Percentiles rank a stretch among this genome's conserved stretches.
Evolutionary conservation across 2,329 filamentous ascomycete species (phyloP).

Genomic region (Ophiocordyceps camponoti-saundersi): DNA sequence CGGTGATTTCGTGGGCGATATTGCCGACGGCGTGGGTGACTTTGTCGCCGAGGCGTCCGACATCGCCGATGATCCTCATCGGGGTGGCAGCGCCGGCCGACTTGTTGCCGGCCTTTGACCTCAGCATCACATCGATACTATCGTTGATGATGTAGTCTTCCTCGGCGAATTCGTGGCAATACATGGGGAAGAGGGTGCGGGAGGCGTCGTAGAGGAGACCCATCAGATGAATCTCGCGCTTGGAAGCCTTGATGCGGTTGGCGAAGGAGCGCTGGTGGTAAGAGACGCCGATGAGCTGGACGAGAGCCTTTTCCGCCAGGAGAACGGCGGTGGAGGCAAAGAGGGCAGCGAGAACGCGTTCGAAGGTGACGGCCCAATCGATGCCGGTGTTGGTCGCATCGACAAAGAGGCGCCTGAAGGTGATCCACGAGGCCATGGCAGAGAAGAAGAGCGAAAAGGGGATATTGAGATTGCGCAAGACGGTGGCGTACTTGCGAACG

Average conservation of each 20-base stretch:
- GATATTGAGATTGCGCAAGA: constrained; percentile 46
- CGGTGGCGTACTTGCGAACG: constrained; percentile 52
- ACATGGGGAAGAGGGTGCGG: constrained; percentile 73
- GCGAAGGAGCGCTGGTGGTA: constrained; percentile 78
- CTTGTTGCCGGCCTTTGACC: constrained; percentile 31
- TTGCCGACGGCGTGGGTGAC: constrained; percentile 87
- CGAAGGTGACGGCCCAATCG: constrained; percentile 39
- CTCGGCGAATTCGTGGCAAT: constrained; percentile 76
- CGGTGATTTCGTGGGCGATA: constrained; percentile 85
- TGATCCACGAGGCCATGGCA: constrained; percentile 44
- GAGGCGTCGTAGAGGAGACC: constrained; percentile 83
- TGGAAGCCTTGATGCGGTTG: constrained; percentile 72
- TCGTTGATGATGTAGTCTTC: constrained; percentile 90
- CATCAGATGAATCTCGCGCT: constrained; percentile 68
- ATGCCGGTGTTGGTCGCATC: constrained; percentile 15
- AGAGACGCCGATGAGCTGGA: constrained; percentile 70
- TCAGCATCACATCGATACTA: constrained; percentile 52
- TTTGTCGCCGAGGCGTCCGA: constrained; percentile 77
- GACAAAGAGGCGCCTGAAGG: constrained; percentile 39
- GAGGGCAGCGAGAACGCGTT: constrained; percentile 47
- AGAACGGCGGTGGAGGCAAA: constrained; percentile 55
- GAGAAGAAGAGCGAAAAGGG: constrained; percentile 53
- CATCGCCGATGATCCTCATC: constrained; percentile 59
- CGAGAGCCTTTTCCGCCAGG: constrained; percentile 59
- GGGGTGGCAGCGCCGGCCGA: constrained; percentile 52